Percentiles rank a stretch among this genome's conserved stretches.
Conservation (phyloP, 2,329 filamentous ascomycete genomes). For the Xylaria sp. region DNA sequence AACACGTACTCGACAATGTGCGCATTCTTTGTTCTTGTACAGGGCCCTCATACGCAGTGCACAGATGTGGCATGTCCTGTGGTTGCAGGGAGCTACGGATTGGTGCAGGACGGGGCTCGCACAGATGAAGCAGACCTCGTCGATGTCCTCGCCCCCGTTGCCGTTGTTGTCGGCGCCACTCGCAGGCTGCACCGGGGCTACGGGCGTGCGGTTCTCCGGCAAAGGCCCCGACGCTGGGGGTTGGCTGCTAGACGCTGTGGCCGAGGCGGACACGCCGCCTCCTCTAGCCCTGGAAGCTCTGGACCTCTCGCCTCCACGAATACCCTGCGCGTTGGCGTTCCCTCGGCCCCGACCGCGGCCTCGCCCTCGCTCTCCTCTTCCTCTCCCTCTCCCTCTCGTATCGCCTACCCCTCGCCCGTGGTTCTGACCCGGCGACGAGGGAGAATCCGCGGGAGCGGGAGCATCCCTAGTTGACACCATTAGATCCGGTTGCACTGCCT, state of each 20-base stretch:
- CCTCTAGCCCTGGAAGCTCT: constrained; percentile 43
- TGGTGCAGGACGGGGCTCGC: constrained; percentile 87
- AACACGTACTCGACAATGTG: constrained; percentile 84
- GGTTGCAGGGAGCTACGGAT: constrained; percentile 91
- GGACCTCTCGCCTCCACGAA: constrained; percentile 42
- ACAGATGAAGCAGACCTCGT: constrained; percentile 97
- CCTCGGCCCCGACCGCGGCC: constrained; percentile 50
- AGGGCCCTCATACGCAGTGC: constrained; percentile 87
- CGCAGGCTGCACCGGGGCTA: constrained; percentile 16
- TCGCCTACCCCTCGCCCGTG: constrained; percentile 42
- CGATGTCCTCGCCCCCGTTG: constrained; percentile 60
- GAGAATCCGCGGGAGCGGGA: constrained; percentile 3
- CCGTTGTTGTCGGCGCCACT: constrained; percentile 28
- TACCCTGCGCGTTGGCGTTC: constrained; percentile 41
- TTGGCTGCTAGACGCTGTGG: constrained; percentile 26
- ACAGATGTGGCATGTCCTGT: constrained; percentile 96
- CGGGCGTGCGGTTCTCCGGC: constrained; percentile 12
- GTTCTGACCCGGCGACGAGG: constrained; percentile 30
- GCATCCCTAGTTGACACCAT: constrained; percentile 24
- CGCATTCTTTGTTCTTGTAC: constrained; percentile 95
- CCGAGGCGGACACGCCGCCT: constrained; percentile 30
- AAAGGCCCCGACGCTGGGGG: constrained; percentile 8
- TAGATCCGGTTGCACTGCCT: neutral
- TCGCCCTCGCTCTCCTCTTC: constrained; percentile 49
- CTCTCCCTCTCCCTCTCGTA: constrained; percentile 49